These are phyloP conservation scores for Pestalotiopsis sp. DNA, from an alignment of 2,329 filamentous ascomycete genomes.

Conservation along the genomic window DNA sequence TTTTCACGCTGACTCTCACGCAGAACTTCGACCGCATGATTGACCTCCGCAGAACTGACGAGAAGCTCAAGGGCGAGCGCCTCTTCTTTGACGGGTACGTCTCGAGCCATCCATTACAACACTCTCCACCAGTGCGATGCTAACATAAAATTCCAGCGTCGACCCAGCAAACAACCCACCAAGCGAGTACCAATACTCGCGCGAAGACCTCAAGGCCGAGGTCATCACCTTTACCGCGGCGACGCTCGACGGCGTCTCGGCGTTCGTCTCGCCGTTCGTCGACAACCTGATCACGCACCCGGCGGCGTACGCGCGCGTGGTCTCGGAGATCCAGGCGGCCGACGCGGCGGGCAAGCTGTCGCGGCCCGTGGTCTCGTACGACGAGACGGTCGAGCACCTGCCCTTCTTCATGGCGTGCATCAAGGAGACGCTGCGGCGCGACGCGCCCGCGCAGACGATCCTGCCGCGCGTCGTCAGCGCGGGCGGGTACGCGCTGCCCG, in stretches of 20 bases:
- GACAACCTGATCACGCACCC: conserved; percentile 7
- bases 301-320: conserved; percentile 1
- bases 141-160: neutral
- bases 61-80: neutral
- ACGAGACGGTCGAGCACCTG: neutral
- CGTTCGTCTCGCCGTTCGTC: neutral
- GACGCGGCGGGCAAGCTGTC: conserved; percentile 4
- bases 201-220: neutral
- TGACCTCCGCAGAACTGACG: neutral
- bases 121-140: neutral
- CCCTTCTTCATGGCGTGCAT: conserved; percentile 7
- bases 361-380: conserved; percentile 8
- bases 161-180: neutral
- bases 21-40: neutral
- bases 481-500: conserved; percentile 1
- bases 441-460: conserved; percentile 12
- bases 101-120: neutral
- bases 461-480: conserved; percentile 13
- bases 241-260: neutral
- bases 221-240: neutral
- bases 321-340: conserved; percentile 9
- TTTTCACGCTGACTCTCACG: neutral
- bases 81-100: neutral
- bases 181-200: neutral
- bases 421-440: conserved; percentile 10